Percentiles rank a stretch among this genome's conserved stretches.
Evolutionary conservation across 78 protist species (phyloP).

Genomic region (Blattamonas nauphoetae): DNA sequence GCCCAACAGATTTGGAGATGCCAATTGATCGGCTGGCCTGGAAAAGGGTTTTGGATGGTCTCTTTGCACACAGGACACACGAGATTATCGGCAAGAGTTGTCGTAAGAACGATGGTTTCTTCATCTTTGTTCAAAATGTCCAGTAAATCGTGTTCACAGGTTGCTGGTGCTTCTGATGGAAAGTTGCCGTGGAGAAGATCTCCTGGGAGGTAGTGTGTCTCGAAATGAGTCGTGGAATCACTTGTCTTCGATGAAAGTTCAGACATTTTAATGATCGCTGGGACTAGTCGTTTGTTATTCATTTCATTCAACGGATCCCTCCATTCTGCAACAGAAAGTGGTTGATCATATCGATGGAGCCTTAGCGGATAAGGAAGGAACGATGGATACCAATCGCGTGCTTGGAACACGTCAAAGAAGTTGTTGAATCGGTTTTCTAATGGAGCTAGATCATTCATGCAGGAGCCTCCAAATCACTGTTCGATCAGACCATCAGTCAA

Average conservation of each 20-base stretch:
- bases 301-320: background rate
- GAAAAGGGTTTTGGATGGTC: background rate
- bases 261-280: too few species aligned
- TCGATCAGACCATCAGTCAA: too few species aligned
- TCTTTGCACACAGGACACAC: background rate
- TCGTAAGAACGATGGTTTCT: background rate
- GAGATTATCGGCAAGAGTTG: background rate
- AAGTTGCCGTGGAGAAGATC: background rate
- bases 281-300: background rate
- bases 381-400: background rate
- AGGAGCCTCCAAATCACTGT: too few species aligned
- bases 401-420: background rate
- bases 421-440: background rate
- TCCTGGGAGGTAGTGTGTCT: background rate
- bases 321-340: background rate
- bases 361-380: background rate
- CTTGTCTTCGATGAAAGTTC: background rate
- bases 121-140: too few species aligned
- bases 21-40: background rate
- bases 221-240: background rate
- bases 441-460: background rate
- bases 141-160: background rate
- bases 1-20: background rate
- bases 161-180: background rate
- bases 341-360: background rate